A percentile compares a stretch with the other conserved stretches of the same genome.
phyloP scores from a whole-genome alignment of 352 stramenopile genomes.

The Globisporangium uncinulatum region DNA sequence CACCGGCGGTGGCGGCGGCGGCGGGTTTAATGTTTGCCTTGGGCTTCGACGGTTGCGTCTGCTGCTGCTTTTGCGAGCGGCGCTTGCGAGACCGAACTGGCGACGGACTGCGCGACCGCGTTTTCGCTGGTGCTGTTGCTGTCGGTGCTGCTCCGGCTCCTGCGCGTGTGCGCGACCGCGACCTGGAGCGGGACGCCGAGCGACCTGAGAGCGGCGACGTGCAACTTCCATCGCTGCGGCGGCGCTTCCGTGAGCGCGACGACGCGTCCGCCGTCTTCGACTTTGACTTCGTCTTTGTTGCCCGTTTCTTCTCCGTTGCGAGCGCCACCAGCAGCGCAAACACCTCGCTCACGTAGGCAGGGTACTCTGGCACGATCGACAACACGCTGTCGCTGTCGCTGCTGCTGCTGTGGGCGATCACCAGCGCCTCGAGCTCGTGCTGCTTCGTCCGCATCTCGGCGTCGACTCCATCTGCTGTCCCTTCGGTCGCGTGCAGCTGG shows the following conservation, averaged over 20 bases:
- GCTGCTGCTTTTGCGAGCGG: neutral
- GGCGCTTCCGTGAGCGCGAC: slow-evolving; percentile 28
- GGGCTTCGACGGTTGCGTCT: neutral
- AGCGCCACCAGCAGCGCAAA: slow-evolving; percentile 35
- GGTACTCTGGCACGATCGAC: slow-evolving; percentile 16
- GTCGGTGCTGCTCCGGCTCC: no score
- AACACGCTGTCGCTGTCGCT: neutral
- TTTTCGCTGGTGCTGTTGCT: neutral
- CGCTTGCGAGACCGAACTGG: slow-evolving; percentile 18
- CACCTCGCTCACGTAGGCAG: slow-evolving; percentile 29
- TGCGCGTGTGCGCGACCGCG: slow-evolving; percentile 10
- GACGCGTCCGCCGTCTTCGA: slow-evolving; percentile 12
- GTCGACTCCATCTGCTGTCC: neutral
- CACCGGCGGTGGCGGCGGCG: neutral
- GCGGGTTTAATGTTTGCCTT: neutral
- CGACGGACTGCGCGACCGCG: slow-evolving; percentile 23
- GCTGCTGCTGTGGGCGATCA: slow-evolving; percentile 1
- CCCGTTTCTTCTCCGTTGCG: slow-evolving; percentile 24
- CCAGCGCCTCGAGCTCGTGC: slow-evolving; percentile 12
- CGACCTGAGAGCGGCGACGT: slow-evolving; percentile 14
- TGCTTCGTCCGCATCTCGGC: slow-evolving; percentile 22
- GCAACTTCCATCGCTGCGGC: slow-evolving; percentile 11
- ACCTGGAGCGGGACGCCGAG: slow-evolving; percentile 23
- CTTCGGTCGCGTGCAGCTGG: slow-evolving; percentile 8
- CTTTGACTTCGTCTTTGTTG: slow-evolving; percentile 2